phyloP scores from a whole-genome alignment of 2,329 filamentous ascomycete species.

The Dothideomycetes sp. region DNA sequence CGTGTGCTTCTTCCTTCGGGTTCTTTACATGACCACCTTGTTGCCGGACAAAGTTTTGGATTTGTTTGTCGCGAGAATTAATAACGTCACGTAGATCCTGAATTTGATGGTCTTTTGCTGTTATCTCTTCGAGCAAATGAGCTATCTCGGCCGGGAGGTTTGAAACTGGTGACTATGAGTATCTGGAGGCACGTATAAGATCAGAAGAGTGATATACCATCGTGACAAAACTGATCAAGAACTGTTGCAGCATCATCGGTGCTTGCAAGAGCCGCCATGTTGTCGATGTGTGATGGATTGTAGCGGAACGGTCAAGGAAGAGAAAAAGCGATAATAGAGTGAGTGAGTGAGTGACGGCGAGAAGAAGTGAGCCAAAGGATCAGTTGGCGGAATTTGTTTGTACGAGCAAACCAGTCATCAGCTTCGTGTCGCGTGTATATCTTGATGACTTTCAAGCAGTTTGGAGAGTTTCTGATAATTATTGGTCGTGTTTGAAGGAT shows the following conservation, averaged over 20 bases:
- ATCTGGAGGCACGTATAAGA: background rate
- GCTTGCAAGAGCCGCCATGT: slow-evolving; percentile 33
- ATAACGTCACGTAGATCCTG: slow-evolving; percentile 60
- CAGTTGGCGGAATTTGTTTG: too few species aligned
- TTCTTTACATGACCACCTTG: slow-evolving; percentile 66
- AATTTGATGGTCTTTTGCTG: slow-evolving; percentile 67
- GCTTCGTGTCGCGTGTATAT: too few species aligned
- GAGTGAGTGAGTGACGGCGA: background rate
- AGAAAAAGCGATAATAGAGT: too few species aligned
- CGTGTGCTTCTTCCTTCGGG: slow-evolving; percentile 63
- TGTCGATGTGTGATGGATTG: too few species aligned
- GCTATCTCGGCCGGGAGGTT: slow-evolving; percentile 76
- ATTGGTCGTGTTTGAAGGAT: background rate
- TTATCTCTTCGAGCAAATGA: slow-evolving; percentile 75
- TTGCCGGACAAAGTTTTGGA: slow-evolving; percentile 73
- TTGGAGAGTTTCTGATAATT: background rate
- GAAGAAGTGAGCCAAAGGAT: too few species aligned
- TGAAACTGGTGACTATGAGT: slow-evolving; percentile 41
- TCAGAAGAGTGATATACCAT: slow-evolving; percentile 37
- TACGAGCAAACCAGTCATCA: too few species aligned
- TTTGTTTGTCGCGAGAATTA: slow-evolving; percentile 60
- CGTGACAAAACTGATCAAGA: slow-evolving; percentile 68
- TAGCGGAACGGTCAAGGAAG: too few species aligned
- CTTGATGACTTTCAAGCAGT: too few species aligned
- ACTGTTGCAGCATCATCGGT: slow-evolving; percentile 58